Evolutionary conservation across 2,329 filamentous ascomycete genomes (phyloP).

Genomic region (Epichloe sp.): DNA sequence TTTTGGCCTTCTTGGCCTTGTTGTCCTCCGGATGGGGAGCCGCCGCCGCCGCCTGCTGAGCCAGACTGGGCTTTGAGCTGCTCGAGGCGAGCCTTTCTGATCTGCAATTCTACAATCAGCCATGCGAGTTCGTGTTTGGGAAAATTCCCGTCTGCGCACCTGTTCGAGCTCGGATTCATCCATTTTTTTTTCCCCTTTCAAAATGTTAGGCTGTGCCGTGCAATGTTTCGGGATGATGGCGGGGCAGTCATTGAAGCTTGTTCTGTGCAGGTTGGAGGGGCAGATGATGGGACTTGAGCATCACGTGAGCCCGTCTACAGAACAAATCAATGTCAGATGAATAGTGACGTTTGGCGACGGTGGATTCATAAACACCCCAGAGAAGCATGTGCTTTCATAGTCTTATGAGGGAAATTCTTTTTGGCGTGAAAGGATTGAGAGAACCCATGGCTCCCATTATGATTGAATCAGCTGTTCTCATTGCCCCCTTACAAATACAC

Average conservation of each 20-base stretch:
- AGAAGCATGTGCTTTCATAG: not conserved
- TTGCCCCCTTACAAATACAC: not conserved
- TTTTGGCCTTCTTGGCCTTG: conserved; percentile 49
- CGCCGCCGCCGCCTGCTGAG: conserved; percentile 29
- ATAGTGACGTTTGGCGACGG: not conserved
- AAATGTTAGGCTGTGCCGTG: not conserved
- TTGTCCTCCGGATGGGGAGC: conserved; percentile 23
- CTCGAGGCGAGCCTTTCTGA: conserved; percentile 80
- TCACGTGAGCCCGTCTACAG: conserved; percentile 9
- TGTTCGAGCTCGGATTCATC: conserved; percentile 32
- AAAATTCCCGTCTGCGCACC: conserved; percentile 11
- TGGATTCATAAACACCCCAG: not conserved
- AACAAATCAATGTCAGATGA: not conserved
- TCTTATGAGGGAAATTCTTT: no score
- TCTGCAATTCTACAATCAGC: conserved; percentile 35
- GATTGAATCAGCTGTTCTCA: not conserved
- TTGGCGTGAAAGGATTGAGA: no score
- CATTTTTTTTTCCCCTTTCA: conserved; percentile 14
- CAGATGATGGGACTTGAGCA: conserved; percentile 1
- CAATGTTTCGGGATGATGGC: conserved; percentile 3
- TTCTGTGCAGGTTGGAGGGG: conserved; percentile 8
- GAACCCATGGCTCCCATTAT: no score
- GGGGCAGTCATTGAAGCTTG: not conserved
- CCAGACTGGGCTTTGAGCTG: conserved; percentile 70
- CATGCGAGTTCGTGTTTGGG: not conserved